Evolutionary conservation across 495 filamentous ascomycete genomes (phyloP), one percentile per base, ranked within the genome.

Genomic region (Venustampulla echinocandica): DNA sequence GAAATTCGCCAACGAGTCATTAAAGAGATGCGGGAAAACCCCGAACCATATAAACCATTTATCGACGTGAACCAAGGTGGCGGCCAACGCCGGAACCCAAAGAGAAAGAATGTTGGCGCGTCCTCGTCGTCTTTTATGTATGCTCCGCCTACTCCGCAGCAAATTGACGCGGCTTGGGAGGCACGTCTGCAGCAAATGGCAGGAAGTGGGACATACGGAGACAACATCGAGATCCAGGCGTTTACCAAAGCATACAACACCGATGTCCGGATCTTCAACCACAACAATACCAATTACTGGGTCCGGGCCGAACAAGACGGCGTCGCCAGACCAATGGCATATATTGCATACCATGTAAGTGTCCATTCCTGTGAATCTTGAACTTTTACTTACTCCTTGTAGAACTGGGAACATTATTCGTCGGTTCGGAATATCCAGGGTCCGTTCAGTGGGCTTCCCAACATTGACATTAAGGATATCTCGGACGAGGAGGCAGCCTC

Each of bases 281-380:
- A 44, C 4, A 63, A 57, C 20, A 60, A 67, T 39, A 61, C 57
- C 48, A 60, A 59, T 15, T 68, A 67, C 53, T 57, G 68, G 21
- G 65, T 74, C 44, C 58, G 70, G 48, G 73, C 73, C 15, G 54
- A 60, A 13, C 58, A 65, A 4, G 66, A 63, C 11, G 58, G 55
- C 18, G 50, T 53, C n/a, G 32, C 42, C 30, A 62, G 65, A 19
- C 66, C 67, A 20, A 65, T 67, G 9, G 58, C 75, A 21, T 74
- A 86, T 58, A 80, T 89, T 64, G 83, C 82, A 11, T 83, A 84
- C 57, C 82, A 87, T 59, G 80, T 84, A 73, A 68, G 78, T 66
- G 44, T 23, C 9, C 34, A 15, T 30, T 32, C 24, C n/a, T n/a
- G 27, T 7, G 24, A 46, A 11, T 27, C 9, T 44, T 27, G 13